Conservation (phyloP, 768 basidiomycete species). For the Antrodiella citrinella region DNA sequence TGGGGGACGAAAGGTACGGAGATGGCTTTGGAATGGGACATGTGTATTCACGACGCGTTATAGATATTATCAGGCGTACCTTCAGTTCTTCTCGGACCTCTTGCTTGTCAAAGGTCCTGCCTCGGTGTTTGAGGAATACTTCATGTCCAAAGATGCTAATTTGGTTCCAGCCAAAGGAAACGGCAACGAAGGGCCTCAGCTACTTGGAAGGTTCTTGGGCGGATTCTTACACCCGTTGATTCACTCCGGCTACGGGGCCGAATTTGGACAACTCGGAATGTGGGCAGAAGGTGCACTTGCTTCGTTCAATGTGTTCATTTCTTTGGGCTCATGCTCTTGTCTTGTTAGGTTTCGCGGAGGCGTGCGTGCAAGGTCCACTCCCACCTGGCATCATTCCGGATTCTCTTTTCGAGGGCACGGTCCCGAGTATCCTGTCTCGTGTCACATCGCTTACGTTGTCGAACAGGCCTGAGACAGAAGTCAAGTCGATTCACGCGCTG, state of each 20-base stretch:
- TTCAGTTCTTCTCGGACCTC: conserved; percentile 42
- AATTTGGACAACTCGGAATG: conserved; percentile 53
- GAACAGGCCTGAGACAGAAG: background rate
- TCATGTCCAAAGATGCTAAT: conserved; percentile 38
- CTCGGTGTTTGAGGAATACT: conserved; percentile 46
- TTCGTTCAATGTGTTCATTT: background rate
- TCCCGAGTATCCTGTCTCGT: conserved; percentile 5
- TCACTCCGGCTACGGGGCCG: conserved; percentile 53
- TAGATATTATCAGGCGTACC: conserved; percentile 55
- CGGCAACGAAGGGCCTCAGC: conserved; percentile 32
- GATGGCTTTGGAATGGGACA: no score
- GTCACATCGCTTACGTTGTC: conserved; percentile 2
- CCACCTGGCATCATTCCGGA: conserved; percentile 27
- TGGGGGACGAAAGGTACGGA: conserved; percentile 48
- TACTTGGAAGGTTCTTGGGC: conserved; percentile 49
- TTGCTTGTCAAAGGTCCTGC: conserved; percentile 35
- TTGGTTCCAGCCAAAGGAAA: conserved; percentile 9
- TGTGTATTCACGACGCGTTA: background rate
- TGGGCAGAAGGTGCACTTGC: conserved; percentile 46
- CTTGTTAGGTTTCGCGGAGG: conserved; percentile 23
- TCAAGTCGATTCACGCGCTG: conserved; percentile 34
- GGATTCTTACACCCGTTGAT: conserved; percentile 61
- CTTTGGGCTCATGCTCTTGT: background rate
- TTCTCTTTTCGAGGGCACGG: conserved; percentile 16
- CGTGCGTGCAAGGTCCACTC: conserved; percentile 37